These are phyloP conservation scores for Aspergillus luchuensis DNA, from an alignment of 2,329 filamentous ascomycete genomes.

Conservation along the genomic window DNA sequence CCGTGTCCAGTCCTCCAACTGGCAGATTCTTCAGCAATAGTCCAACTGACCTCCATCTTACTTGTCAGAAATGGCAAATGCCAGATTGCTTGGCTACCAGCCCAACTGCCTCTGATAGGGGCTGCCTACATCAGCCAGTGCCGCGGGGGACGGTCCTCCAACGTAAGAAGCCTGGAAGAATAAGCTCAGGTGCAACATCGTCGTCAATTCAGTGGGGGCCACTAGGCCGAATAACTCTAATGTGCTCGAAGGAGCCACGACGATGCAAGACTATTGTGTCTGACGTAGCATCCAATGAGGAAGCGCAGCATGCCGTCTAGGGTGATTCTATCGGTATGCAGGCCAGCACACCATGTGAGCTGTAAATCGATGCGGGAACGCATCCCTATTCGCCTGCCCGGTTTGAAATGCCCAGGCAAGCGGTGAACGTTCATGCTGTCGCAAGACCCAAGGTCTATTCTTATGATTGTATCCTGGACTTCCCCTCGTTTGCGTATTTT, in stretches of 20 bases:
- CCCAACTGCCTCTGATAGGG: conserved; percentile 16
- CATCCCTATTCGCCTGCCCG: conserved; percentile 28
- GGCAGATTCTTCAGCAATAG: conserved; percentile 13
- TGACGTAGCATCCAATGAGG: conserved; percentile 22
- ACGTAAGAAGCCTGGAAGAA: conserved; percentile 16
- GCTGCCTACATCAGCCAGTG: not conserved
- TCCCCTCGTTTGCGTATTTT: not conserved
- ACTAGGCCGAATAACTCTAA: conserved; percentile 19
- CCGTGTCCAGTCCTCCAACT: conserved; percentile 3
- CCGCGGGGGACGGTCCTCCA: not conserved
- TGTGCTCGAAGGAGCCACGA: conserved; percentile 8
- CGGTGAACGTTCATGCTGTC: conserved; percentile 19
- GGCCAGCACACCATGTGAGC: conserved; percentile 34
- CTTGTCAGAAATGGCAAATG: conserved; percentile 23
- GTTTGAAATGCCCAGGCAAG: conserved; percentile 21
- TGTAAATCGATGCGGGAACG: conserved; percentile 22
- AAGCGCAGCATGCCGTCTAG: conserved; percentile 9
- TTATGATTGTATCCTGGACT: conserved; percentile 2
- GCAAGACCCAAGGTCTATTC: conserved; percentile 4
- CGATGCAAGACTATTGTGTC: conserved; percentile 13
- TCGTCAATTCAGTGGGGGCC: conserved; percentile 13
- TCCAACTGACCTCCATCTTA: conserved; percentile 24
- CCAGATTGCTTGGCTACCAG: conserved; percentile 21
- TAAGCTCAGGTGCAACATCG: conserved; percentile 26
- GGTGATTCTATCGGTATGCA: conserved; percentile 20